Percentiles rank a stretch among this genome's conserved stretches.
phyloP scores from a whole-genome alignment of 371 early-diverging fungal genomes.

The Mortierella sp. region DNA sequence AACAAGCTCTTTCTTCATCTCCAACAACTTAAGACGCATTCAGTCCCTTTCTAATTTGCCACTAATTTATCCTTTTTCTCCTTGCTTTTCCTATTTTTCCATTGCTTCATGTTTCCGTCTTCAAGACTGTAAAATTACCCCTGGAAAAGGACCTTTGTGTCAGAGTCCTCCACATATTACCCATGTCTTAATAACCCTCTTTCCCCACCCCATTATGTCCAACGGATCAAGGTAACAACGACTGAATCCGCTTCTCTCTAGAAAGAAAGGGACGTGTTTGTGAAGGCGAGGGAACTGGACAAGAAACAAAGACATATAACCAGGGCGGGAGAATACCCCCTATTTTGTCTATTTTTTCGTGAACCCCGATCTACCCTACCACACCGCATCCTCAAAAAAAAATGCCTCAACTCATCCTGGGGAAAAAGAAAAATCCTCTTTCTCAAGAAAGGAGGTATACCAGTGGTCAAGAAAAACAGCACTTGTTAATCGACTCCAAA shows the following conservation, averaged over 20 bases:
- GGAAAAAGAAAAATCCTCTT: conserved; percentile 8
- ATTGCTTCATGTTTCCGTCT: not conserved
- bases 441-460: not conserved
- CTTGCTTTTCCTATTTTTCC: not conserved
- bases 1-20: too few species aligned
- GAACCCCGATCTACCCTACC: not conserved
- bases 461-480: not conserved
- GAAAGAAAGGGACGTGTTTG: not conserved
- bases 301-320: not conserved
- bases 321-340: not conserved
- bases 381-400: not conserved
- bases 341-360: not conserved
- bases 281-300: not conserved
- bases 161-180: too few species aligned
- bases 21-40: too few species aligned
- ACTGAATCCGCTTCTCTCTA: not conserved
- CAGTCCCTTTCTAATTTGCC: not conserved
- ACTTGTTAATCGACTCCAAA: not conserved
- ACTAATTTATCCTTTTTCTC: not conserved
- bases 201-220: not conserved
- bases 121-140: not conserved
- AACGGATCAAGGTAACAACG: not conserved
- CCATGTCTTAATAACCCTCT: not conserved
- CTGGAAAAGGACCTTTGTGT: not conserved
- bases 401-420: conserved; percentile 4